Base-by-base conservation (phyloP, 192 early-diverging fungal species). In the Ambispora gerdemannii region DNA sequence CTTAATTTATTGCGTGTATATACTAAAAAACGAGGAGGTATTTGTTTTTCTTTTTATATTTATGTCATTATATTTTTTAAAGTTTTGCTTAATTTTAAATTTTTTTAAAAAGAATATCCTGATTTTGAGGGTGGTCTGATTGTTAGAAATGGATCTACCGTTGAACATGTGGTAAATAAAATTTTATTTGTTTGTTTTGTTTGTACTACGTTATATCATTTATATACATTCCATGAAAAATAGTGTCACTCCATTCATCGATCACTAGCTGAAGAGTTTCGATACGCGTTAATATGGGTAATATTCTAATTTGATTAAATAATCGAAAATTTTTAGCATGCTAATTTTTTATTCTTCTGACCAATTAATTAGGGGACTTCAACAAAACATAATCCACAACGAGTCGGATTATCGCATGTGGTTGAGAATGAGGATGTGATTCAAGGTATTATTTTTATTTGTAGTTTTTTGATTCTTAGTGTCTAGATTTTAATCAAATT, bases 361-460 rank as follows among this genome's bases (percentile, higher is more conserved):
- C 3, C 25, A 27, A 30, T 25, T n/a, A 19, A 20, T 31, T 31
- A 60, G 68, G 93, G 94, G 31, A 87, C 83, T 49, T 96, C 94
- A 17, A 88, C 97, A 62, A 99, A 99, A 75, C 95, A 99, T 80
- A 94, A 89, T 74, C 97, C 97, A 30, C 97, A 99, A 78, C 88
- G 93, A 67, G 97, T 95, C 2, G 95, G 96, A 4, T 75, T 95
- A 22, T 74, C 77, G 8, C 95, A 96, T 69, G 66, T 88, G 52
- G 83, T 94, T 32, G 86, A 95, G 52, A 92, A 97, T 79, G 96
- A 96, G 72, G 97, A 99, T 80, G 95, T 99, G 28, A 89, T 99
- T 70, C 68, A 70, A 70, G 68, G 68, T 70, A 35, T 50, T n/a
- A 13, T 27, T 32, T 31, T 19, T 50, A 24, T 31, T 15, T n/a